A percentile compares a stretch with the other conserved stretches of the same genome.
Conservation (phyloP, 495 filamentous ascomycete species). For the Astrothelium macrocarpum region DNA sequence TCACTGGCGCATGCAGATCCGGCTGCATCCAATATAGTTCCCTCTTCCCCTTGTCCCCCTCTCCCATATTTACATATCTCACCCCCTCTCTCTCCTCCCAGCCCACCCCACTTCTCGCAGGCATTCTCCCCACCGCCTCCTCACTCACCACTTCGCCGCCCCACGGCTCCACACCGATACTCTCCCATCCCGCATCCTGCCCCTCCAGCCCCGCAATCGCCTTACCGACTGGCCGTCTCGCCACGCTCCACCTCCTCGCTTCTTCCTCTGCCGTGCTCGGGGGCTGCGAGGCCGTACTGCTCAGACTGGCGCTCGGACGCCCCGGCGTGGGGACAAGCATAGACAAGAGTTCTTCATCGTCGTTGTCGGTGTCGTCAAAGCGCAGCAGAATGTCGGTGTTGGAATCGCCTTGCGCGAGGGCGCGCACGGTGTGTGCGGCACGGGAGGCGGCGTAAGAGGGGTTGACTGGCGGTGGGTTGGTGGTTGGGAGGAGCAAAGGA, state of each 20-base stretch:
- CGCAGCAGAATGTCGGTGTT: background rate
- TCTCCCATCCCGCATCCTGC: background rate
- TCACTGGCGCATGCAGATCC: background rate
- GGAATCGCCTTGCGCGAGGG: background rate
- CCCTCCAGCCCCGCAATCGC: background rate
- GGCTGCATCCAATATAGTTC: background rate
- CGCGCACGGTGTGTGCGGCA: background rate
- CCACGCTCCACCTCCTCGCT: background rate
- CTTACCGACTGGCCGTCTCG: background rate
- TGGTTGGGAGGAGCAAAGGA: background rate
- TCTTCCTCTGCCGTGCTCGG: background rate
- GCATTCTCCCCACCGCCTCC: background rate
- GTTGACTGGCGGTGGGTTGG: background rate
- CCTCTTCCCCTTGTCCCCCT: background rate
- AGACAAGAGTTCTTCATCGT: background rate
- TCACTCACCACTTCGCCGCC: background rate
- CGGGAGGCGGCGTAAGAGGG: background rate
- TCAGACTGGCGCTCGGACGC: no score
- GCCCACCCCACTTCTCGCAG: background rate
- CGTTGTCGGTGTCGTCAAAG: background rate
- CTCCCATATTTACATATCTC: background rate
- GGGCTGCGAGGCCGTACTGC: background rate
- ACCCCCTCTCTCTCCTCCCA: background rate
- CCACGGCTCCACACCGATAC: background rate
- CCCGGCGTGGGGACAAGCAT: background rate